A percentile compares a stretch with the other conserved stretches of the same genome.
phyloP scores from a whole-genome alignment of 2,329 filamentous ascomycete genomes.

The Aureobasidium sp. region DNA sequence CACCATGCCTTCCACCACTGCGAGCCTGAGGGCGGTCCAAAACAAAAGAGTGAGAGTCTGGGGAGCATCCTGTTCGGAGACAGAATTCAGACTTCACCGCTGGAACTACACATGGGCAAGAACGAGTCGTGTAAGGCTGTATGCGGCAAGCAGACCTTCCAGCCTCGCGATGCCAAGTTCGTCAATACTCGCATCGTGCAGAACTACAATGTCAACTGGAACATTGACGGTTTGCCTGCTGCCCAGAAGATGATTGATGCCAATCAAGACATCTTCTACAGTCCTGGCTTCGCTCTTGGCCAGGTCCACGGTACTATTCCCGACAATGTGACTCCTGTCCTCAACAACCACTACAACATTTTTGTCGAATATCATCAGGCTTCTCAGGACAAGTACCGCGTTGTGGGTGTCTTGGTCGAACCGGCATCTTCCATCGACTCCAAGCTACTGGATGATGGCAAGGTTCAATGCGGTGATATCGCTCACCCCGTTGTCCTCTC shows the following conservation, averaged over 20 bases:
- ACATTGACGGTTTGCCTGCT: slow-evolving; percentile 88
- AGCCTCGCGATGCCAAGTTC: slow-evolving; percentile 61
- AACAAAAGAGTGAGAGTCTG: slow-evolving; percentile 77
- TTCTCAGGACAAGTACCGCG: slow-evolving; percentile 62
- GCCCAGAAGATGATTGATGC: slow-evolving; percentile 75
- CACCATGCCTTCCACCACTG: slow-evolving; percentile 83
- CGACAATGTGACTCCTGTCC: slow-evolving; percentile 47
- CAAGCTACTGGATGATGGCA: slow-evolving; percentile 42
- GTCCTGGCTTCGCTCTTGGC: slow-evolving; percentile 74
- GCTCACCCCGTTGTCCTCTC: slow-evolving; percentile 55
- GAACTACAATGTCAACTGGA: slow-evolving; percentile 89
- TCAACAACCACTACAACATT: slow-evolving; percentile 97
- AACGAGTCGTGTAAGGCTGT: slow-evolving; percentile 83
- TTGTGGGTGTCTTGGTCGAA: slow-evolving; percentile 86
- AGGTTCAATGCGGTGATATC: slow-evolving; percentile 55
- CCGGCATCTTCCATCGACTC: slow-evolving; percentile 62
- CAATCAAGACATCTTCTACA: slow-evolving; percentile 75
- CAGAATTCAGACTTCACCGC: slow-evolving; percentile 92
- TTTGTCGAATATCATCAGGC: slow-evolving; percentile 85
- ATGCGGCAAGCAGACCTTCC: slow-evolving; percentile 60
- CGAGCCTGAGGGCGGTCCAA: slow-evolving; percentile 63
- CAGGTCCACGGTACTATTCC: slow-evolving; percentile 52
- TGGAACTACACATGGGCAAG: slow-evolving; percentile 74
- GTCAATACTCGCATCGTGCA: slow-evolving; percentile 75
- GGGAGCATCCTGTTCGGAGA: slow-evolving; percentile 97